Evolutionary conservation across 2,329 filamentous ascomycete genomes (phyloP).

Genomic region (Neopestalotiopsis rosae): DNA sequence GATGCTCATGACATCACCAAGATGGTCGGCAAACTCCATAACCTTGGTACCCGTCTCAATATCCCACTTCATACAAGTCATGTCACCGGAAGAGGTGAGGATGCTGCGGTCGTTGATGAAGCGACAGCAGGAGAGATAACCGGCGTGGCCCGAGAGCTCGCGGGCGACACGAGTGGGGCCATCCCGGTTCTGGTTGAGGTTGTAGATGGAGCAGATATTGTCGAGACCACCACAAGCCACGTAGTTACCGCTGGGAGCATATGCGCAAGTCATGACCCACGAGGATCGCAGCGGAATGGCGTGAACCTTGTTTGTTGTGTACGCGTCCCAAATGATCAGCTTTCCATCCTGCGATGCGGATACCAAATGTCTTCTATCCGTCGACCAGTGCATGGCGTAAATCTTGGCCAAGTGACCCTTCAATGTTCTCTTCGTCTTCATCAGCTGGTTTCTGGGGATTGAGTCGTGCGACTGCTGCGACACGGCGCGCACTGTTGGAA

Average conservation of each 20-base stretch:
- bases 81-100: conserved; percentile 96
- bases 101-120: conserved; percentile 99
- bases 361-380: conserved; percentile 93
- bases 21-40: conserved; percentile 96
- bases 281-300: conserved; percentile 96
- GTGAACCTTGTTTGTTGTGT: conserved; percentile 99
- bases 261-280: conserved; percentile 99
- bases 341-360: conserved; percentile 99
- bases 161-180: conserved; percentile 96
- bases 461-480: conserved; percentile 91
- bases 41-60: conserved; percentile 97
- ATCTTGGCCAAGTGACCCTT: conserved; percentile 99
- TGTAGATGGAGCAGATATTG: conserved; percentile 99
- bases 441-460: conserved; percentile 86
- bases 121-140: conserved; percentile 96
- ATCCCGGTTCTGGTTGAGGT: conserved; percentile 90
- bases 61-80: conserved; percentile 99
- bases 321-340: conserved; percentile 99
- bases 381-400: conserved; percentile 99
- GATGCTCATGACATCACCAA: conserved; percentile 99
- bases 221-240: conserved; percentile 98
- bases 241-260: conserved; percentile 97
- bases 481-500: conserved; percentile 79
- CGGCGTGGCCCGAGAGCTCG: conserved; percentile 94
- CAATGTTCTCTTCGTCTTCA: conserved; percentile 96